phyloP scores from a whole-genome alignment of 2,329 filamentous ascomycete species.

The Venturia asperata region DNA sequence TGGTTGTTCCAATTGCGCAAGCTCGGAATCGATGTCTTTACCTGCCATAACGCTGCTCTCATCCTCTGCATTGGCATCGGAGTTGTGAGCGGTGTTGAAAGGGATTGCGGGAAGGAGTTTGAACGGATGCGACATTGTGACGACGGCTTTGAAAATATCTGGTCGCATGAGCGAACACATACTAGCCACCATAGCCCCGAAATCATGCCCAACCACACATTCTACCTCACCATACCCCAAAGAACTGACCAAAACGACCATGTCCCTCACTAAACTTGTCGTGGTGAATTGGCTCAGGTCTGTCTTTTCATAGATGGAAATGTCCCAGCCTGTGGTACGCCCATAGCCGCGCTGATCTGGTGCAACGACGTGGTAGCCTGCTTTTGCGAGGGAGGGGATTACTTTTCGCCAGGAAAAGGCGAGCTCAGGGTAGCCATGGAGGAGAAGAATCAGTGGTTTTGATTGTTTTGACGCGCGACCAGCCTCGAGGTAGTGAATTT shows the following conservation, averaged over 20 bases:
- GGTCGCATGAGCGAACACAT: conserved; percentile 55
- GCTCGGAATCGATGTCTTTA: conserved; percentile 48
- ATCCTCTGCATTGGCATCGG: conserved; percentile 23
- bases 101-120: conserved; percentile 46
- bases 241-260: conserved; percentile 53
- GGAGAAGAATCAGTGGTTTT: conserved; percentile 52
- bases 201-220: conserved; percentile 60
- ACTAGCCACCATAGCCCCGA: conserved; percentile 54
- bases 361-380: conserved; percentile 59
- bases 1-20: conserved; percentile 49
- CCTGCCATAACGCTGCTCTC: conserved; percentile 22
- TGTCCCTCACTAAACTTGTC: conserved; percentile 54
- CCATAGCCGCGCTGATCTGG: conserved; percentile 64
- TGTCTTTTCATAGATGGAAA: conserved; percentile 42
- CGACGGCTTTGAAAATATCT: conserved; percentile 55
- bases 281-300: conserved; percentile 52
- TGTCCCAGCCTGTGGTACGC: conserved; percentile 56
- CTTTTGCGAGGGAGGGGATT: conserved; percentile 50
- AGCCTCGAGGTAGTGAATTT: conserved; percentile 52
- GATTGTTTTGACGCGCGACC: conserved; percentile 25
- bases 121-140: conserved; percentile 61
- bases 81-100: conserved; percentile 39
- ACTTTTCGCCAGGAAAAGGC: conserved; percentile 64
- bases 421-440: conserved; percentile 62
- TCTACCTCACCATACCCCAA: conserved; percentile 52